Percentiles rank a stretch among this genome's conserved stretches.
phyloP scores from a whole-genome alignment of 805 yeast species.

The Saturnispora kantuleensis region DNA sequence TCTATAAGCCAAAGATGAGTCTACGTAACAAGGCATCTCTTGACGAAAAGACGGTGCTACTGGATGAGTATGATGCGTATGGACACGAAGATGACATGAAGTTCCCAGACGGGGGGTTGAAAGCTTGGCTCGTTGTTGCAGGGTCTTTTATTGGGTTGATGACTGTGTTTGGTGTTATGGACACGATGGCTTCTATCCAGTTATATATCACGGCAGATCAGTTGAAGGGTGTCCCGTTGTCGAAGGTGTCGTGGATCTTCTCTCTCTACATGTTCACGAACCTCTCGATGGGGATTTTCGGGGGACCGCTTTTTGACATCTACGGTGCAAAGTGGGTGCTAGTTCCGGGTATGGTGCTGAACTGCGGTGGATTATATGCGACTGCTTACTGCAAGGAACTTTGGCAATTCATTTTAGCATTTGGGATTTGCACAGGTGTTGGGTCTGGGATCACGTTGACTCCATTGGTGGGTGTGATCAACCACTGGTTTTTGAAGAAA shows the following conservation, averaged over 20 bases:
- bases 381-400: conserved; percentile 38
- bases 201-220: conserved; percentile 52
- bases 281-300: conserved; percentile 31
- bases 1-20: neutral
- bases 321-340: conserved; percentile 45
- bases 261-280: conserved; percentile 46
- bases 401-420: conserved; percentile 55
- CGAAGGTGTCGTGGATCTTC: conserved; percentile 58
- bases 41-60: neutral
- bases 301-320: conserved; percentile 49
- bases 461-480: conserved; percentile 52
- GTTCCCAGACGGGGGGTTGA: conserved; percentile 53
- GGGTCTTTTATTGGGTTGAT: conserved; percentile 52
- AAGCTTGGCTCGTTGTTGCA: conserved; percentile 46
- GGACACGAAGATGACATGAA: conserved; percentile 18
- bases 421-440: conserved; percentile 47
- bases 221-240: conserved; percentile 34
- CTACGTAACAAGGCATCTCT: neutral
- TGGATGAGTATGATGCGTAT: conserved; percentile 15
- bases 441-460: conserved; percentile 54
- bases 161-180: conserved; percentile 47
- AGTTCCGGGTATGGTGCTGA: conserved; percentile 36
- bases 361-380: conserved; percentile 21
- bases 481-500: conserved; percentile 54
- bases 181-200: conserved; percentile 54